A percentile compares a stretch with the other conserved stretches of the same genome.
Conservation (phyloP, 768 basidiomycete species). For the Suillus spraguei region DNA sequence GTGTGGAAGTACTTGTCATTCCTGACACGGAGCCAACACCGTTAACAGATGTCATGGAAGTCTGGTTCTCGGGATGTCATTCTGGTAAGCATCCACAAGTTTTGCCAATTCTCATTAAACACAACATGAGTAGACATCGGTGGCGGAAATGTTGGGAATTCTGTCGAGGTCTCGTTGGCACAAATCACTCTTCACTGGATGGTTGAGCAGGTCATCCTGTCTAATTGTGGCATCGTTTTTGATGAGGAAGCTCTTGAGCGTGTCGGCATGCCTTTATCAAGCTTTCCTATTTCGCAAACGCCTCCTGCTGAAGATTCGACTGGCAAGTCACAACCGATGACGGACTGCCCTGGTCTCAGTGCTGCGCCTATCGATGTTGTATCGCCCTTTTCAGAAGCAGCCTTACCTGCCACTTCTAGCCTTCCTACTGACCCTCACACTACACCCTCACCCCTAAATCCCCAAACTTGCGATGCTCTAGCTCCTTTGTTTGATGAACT, state of each 20-base stretch:
- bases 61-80: slow-evolving; percentile 82
- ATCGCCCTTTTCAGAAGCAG: background rate
- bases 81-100: slow-evolving; percentile 46
- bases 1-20: background rate
- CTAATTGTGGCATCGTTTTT: slow-evolving; percentile 64
- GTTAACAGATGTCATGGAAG: slow-evolving; percentile 63
- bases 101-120: background rate
- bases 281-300: slow-evolving; percentile 17
- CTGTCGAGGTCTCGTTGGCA: slow-evolving; percentile 42
- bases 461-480: slow-evolving; percentile 35
- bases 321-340: background rate
- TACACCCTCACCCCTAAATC: slow-evolving; percentile 4
- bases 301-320: background rate
- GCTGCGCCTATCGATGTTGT: background rate
- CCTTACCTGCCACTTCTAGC: background rate
- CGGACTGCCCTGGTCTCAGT: background rate
- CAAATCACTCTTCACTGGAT: slow-evolving; percentile 79
- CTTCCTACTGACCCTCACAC: background rate
- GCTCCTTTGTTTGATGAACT: slow-evolving; percentile 59
- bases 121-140: slow-evolving; percentile 57
- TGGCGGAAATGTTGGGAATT: slow-evolving; percentile 58
- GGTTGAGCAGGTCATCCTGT: slow-evolving; percentile 62
- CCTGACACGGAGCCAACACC: background rate
- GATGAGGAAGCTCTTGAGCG: slow-evolving; percentile 48
- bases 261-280: slow-evolving; percentile 36